These are phyloP conservation scores for Candida wancherniae DNA, from an alignment of 805 yeast species.

Conservation along the genomic window DNA sequence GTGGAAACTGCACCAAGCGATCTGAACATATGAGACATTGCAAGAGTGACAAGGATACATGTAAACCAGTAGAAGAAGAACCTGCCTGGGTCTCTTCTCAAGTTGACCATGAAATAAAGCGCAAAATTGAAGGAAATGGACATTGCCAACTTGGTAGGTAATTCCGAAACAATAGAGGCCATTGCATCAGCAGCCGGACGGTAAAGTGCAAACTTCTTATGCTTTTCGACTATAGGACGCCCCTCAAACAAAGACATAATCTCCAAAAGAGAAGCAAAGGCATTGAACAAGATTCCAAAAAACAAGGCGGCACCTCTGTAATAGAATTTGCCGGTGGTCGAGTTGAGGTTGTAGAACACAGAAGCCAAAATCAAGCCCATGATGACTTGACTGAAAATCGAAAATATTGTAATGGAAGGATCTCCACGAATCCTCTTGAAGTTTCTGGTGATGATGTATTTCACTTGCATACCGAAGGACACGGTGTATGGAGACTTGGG, in stretches of 20 bases:
- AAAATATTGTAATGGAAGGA: conserved; percentile 48
- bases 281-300: conserved; percentile 54
- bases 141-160: conserved; percentile 50
- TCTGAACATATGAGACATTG: conserved; percentile 37
- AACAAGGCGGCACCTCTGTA: conserved; percentile 59
- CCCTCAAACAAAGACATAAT: conserved; percentile 51
- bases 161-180: conserved; percentile 52
- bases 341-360: conserved; percentile 46
- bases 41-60: conserved; percentile 12
- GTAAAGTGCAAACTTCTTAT: conserved; percentile 63
- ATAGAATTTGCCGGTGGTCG: conserved; percentile 49
- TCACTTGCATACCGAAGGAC: conserved; percentile 22
- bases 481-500: conserved; percentile 31
- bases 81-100: conserved; percentile 30
- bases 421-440: conserved; percentile 51
- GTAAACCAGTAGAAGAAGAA: conserved; percentile 33
- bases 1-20: conserved; percentile 37
- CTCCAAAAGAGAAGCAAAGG: conserved; percentile 55
- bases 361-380: conserved; percentile 59
- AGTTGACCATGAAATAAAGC: conserved; percentile 23
- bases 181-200: conserved; percentile 70
- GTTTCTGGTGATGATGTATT: conserved; percentile 49
- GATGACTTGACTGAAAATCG: conserved; percentile 45
- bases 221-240: conserved; percentile 64
- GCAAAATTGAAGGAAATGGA: conserved; percentile 27